A percentile compares a stretch with the other conserved stretches of the same genome.
Conservation (phyloP, 371 early-diverging fungal species). For the Haplosporangium sp. region DNA sequence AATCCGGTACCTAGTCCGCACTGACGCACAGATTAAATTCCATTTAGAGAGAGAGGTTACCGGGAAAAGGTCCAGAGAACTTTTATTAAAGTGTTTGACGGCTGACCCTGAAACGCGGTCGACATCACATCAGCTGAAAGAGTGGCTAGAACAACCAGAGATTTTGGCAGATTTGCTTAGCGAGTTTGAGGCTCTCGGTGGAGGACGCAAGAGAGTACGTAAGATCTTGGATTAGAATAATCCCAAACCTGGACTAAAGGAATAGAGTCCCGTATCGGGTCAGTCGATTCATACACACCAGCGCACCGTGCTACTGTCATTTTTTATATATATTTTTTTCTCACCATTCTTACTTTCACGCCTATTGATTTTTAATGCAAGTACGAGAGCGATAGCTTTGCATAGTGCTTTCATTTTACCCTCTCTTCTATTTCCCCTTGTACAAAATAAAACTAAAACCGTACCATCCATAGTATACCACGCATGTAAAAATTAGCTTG, state of each 20-base stretch:
- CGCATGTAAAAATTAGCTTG: too few relatives aligned
- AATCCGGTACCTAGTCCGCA: slow-evolving; percentile 64
- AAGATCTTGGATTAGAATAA: slow-evolving; percentile 32
- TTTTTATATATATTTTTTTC: background rate
- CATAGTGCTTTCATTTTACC: slow-evolving; percentile 5
- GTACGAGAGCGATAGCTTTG: background rate
- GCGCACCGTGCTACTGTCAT: background rate
- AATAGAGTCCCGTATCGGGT: background rate
- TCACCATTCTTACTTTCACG: background rate
- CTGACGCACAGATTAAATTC: slow-evolving; percentile 62
- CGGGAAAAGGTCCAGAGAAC: slow-evolving; percentile 59
- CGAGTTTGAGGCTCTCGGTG: slow-evolving; percentile 44
- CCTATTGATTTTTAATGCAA: background rate
- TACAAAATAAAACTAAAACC: background rate
- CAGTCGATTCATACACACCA: background rate
- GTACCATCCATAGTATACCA: background rate
- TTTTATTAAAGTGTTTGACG: slow-evolving; percentile 63
- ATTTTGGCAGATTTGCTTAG: slow-evolving; percentile 21
- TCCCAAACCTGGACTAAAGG: background rate
- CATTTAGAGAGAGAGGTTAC: slow-evolving; percentile 62
- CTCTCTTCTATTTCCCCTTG: slow-evolving; percentile 4
- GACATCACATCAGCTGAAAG: slow-evolving; percentile 53
- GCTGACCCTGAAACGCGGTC: slow-evolving; percentile 60
- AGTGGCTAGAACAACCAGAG: slow-evolving; percentile 56
- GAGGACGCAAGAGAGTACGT: slow-evolving; percentile 47